Base-by-base conservation (phyloP, 1,139 yeast genomes). In the Geotrichum citri-aurantii region DNA sequence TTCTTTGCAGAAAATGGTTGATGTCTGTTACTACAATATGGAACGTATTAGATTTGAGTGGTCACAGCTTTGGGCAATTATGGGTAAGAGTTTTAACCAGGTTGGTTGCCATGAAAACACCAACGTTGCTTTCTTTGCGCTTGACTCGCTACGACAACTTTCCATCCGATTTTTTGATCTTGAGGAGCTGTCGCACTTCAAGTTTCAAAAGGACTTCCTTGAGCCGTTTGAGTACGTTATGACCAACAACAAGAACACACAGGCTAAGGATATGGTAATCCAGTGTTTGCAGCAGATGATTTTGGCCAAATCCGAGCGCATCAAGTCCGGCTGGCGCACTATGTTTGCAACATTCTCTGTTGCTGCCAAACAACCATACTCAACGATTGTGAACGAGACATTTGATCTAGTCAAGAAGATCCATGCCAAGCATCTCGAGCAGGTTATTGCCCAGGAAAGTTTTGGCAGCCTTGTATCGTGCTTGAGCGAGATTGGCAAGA, bases 11-110 rank as follows among this genome's bases (percentile, higher is more conserved):
- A 95, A 95, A 70, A 88, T 95, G 79, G 96, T 95, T 56, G 99
- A 95, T 72, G 95, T 95, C 54, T 92, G 97, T 73, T 93, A 93
- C 73, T 95, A 95, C 76, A 95, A 95, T 72, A 93, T 95, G 98
- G 85, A 84, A 59, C 88, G 99, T 77, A 92, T 95, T 66, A 84
- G 97, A 71, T 85, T 95, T 63, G 97, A 95, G 74, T 95, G 99
- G 98, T 84, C 96, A 6, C 95, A 90, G 61, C 78, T 95, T 61
- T 95, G 99, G 99, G 82, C 86, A 10, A 87, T 89, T 12, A 88
- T 95, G 88, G 97, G 96, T 12, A 88, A 83, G 64, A 89, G 91
- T 52, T 93, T 95, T 74, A 89, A 90, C 65, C 81, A 79, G 52
- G 93, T 91, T 63, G 96, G 96, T 1, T 86, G 95, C 63, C 89